Conservation (phyloP, 208 protist species). For the Leishmania lainsoni region DNA sequence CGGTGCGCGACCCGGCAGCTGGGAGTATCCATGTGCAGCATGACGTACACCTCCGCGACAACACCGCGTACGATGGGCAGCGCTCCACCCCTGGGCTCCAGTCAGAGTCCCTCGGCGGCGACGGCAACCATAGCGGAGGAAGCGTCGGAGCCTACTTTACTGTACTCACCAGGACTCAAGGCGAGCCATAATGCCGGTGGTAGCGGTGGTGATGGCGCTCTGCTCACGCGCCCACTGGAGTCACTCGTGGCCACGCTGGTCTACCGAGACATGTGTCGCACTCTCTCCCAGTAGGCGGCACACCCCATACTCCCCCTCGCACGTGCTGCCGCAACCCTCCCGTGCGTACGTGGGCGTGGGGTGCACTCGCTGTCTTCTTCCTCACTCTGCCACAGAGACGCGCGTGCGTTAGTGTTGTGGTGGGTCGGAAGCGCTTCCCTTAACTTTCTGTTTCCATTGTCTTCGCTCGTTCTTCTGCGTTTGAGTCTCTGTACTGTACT, state of each 20-base stretch:
- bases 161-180: background rate
- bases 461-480: background rate
- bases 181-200: background rate
- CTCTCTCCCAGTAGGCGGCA: background rate
- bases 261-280: constrained; percentile 18
- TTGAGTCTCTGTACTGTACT: background rate
- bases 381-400: background rate
- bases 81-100: background rate
- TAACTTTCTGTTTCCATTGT: background rate
- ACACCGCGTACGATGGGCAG: background rate
- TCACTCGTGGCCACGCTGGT: constrained; percentile 32
- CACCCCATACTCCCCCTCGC: background rate
- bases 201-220: background rate
- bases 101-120: background rate
- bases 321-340: background rate
- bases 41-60: constrained; percentile 6
- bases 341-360: background rate
- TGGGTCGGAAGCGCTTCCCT: background rate
- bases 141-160: background rate
- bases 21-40: background rate
- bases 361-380: background rate
- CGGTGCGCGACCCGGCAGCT: constrained; percentile 18
- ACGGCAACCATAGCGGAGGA: background rate
- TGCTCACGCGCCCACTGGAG: constrained; percentile 22
- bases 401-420: background rate